Evolutionary conservation across 1,139 yeast species (phyloP).

Genomic region (Spathaspora sp.): DNA sequence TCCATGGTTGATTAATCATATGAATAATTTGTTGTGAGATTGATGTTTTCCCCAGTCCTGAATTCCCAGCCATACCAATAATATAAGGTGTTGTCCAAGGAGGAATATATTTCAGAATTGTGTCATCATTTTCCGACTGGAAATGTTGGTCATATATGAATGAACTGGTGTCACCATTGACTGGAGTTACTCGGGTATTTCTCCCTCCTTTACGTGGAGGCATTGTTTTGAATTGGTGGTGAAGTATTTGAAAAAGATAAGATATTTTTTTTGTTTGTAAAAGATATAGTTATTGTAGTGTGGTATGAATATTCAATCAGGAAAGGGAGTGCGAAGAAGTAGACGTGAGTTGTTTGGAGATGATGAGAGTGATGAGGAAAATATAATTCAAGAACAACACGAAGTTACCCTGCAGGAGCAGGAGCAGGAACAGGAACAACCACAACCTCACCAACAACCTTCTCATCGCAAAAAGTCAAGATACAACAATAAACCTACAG

Average conservation of each 20-base stretch:
- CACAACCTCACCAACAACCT: slow-evolving; percentile 2
- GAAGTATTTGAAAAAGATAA: not conserved
- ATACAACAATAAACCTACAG: not conserved
- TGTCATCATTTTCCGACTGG: not conserved
- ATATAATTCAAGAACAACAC: not conserved
- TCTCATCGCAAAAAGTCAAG: slow-evolving; percentile 5
- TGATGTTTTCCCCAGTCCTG: slow-evolving; percentile 95
- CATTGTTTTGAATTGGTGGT: not conserved
- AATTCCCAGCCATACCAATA: slow-evolving; percentile 91
- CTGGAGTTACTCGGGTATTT: slow-evolving; percentile 2
- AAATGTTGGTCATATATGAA: not conserved
- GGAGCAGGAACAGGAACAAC: slow-evolving; percentile 2
- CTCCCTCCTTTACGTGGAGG: not conserved
- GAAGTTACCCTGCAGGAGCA: not conserved
- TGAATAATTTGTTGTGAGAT: slow-evolving; percentile 82
- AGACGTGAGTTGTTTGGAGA: slow-evolving; percentile 12
- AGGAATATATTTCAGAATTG: slow-evolving; percentile 53
- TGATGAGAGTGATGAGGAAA: slow-evolving; percentile 9
- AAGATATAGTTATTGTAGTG: too few species aligned
- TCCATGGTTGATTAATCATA: slow-evolving; percentile 89
- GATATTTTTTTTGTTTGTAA: not conserved
- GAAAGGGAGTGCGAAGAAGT: slow-evolving; percentile 21
- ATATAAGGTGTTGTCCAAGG: slow-evolving; percentile 97
- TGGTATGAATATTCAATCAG: slow-evolving; percentile 12
- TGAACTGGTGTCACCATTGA: not conserved